Base-by-base conservation (phyloP, 768 basidiomycete species). In the Mycena floridula region DNA sequence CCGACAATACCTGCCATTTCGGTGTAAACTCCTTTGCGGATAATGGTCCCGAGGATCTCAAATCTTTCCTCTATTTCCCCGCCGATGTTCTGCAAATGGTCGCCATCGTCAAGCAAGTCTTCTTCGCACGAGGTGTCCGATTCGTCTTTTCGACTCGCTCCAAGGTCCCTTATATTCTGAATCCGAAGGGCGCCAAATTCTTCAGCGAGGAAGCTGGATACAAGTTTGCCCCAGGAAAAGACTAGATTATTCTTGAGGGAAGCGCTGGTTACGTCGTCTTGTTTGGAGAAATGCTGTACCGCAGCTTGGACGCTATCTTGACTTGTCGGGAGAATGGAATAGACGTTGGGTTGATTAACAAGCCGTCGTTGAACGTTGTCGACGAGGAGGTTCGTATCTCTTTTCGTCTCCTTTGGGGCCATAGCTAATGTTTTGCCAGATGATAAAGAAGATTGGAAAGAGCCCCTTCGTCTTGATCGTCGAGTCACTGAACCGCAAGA, bases 141-240 rank as follows among this genome's bases (percentile, higher is more conserved):
- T 92, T 91, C 62, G 67, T 93, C 54, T 92, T 92, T 67, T 91
- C 88, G 4, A 92, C 90, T 4, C 85, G 90, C 32, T 79, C 90
- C 25, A 93, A 93, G 64, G 85, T 92, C 3, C 90, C 90, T 23
- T 90, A 79, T 66, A 83, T 93, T 59, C 77, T 91, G 50, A 77
- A 85, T 56, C 81, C 81, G 54, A 81, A 90, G 53, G 82, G 87
- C 11, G 70, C 74, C 30, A 75, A 67, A 46, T 81, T 74, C 69
- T 90, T 81, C 56, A 83, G 71, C 20, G 77, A 73, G 20, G 71
- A 72, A 51, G n/a, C n/a, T n/a, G n/a, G n/a, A n/a, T 92, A 92
- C 65, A 62, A 82, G 63, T 92, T 92, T 57, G 68, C 78, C 2
- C 89, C 89, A 7, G 88, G 89, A 23, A 89, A 87, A 62, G 89